Evolutionary conservation across 2,329 filamentous ascomycete species (phyloP), one percentile per base, ranked within the genome.

Genomic region (Hymenoscyphus infarciens): DNA sequence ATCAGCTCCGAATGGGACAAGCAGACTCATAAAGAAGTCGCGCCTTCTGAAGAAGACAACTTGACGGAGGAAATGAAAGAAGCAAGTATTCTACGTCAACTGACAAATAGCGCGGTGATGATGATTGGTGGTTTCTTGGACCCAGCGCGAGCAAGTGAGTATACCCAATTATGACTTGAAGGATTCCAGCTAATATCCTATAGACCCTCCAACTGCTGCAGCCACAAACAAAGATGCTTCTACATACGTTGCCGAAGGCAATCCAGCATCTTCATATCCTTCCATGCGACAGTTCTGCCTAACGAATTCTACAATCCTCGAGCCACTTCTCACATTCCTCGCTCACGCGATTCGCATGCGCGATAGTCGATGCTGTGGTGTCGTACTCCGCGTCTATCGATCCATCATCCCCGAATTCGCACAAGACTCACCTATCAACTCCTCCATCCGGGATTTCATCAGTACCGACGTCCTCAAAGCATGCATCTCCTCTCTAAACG

Each of bases 21-120:
- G 67, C 86, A 97, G 63, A 85, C 87, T 72, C 78, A 83, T 66
- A 79, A 85, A 66, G 83, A 89, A 68, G 79, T 78, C 22, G 79
- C 86, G 13, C 83, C 84, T 52, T 83, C 87, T 1, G 87, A 87
- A 3, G 87, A 88, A 22, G 91, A 93, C 61, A 90, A 91, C 64
- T 79, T 99, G 60, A 91, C 90, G 1, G 92, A 97, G 69, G 95
- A 99, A 78, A 99, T 99, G 95, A 97, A 97, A 77, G 88, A 91
- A 6, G 95, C 99, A 75, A 98, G 94, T 72, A 96, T 99, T 33
- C 79, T 99, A 55, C 87, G 95, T 22, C 92, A 97, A 74, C 83
- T 98, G 57, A 97, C 94, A 0, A 95, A 96, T 75, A 92, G 92
- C 3, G 91, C 93, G 1, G 92, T 97, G 33, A 88, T 95, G 70